Evolutionary conservation across 768 basidiomycete genomes (phyloP), one percentile per base, ranked within the genome.

Genomic region (Leccinum rimulosum): DNA sequence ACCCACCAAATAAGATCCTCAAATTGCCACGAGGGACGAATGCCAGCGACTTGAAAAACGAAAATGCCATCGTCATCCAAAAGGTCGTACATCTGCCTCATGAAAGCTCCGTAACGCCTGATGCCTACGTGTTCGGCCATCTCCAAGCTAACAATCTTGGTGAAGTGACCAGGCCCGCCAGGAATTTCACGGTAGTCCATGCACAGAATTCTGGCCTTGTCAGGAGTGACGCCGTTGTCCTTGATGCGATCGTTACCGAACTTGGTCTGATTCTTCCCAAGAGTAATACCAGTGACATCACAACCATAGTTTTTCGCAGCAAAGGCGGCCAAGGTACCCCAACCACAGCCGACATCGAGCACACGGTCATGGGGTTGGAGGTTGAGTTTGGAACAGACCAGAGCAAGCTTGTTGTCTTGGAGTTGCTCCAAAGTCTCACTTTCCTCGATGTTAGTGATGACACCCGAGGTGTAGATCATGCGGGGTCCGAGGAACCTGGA

Each of bases 51-150:
- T 77, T 99, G 97, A 78, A 95, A 83, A 49, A 98, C 91, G 68
- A 98, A 89, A 58, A 88, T 84, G 33, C 97, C 97, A 64, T 98
- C 90, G 72, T 99, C 95, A 59, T 94, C 91, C 61, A 99, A 81
- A 38, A 98, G 80, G 65, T 95, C 85, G 69, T 98, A 97, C 57
- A 99, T 87, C 74, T 98, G 93, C 38, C 82, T 80, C 64, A 98
- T 81, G 85, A 96, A 98, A 38, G 88, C 73, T 15, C 82, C 83
- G 75, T 99, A 99, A 48, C 93, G 88, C 66, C 94, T 87, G 69
- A 99, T 85, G 59, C 97, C 97, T 61, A 99, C 97, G 71, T 99
- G 97, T 86, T 99, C 97, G 17, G 96, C 96, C 96, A 98, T 98
- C 74, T 99, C 97, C 61, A 99, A 81, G 61, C 87, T 88, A 52